Percentiles rank a stretch among this genome's conserved stretches.
These are phyloP conservation scores for Hydnomerulius pinastri DNA, from an alignment of 768 basidiomycete species.

Conservation along the genomic window DNA sequence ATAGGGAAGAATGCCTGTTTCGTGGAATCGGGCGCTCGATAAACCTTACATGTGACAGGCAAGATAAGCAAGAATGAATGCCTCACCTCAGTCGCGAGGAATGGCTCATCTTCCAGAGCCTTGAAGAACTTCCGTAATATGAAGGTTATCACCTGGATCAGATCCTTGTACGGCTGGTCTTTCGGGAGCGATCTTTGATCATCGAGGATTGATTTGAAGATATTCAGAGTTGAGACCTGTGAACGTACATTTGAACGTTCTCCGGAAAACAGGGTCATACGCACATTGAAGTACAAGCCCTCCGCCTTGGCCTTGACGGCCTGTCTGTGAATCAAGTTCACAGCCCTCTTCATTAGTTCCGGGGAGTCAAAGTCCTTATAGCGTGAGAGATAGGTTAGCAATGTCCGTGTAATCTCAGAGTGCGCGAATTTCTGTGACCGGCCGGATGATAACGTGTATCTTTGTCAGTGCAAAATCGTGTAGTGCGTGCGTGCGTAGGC, in stretches of 20 bases:
- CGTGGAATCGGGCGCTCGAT: constrained; percentile 13
- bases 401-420: constrained; percentile 81
- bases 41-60: constrained; percentile 16
- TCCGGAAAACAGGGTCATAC: constrained; percentile 20
- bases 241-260: constrained; percentile 21
- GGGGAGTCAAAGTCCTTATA: constrained; percentile 76
- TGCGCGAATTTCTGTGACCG: constrained; percentile 81
- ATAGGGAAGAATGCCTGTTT: constrained; percentile 85
- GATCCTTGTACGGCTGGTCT: constrained; percentile 79
- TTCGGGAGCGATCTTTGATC: constrained; percentile 79
- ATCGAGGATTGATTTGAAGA: constrained; percentile 86
- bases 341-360: constrained; percentile 89
- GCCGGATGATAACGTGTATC: constrained; percentile 19
- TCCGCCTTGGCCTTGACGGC: constrained; percentile 91
- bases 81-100: constrained; percentile 85
- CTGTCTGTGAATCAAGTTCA: constrained; percentile 87
- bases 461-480: constrained; percentile 17
- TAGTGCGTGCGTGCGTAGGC: constrained; percentile 15
- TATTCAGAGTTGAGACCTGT: constrained; percentile 85
- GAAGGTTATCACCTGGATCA: constrained; percentile 81
- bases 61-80: constrained; percentile 29
- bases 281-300: constrained; percentile 92
- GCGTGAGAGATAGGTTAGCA: constrained; percentile 78
- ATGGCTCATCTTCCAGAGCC: constrained; percentile 76
- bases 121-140: constrained; percentile 95